These are phyloP conservation scores for Sporobolomyces phaffii DNA, from an alignment of 768 basidiomycete genomes.

Conservation along the genomic window DNA sequence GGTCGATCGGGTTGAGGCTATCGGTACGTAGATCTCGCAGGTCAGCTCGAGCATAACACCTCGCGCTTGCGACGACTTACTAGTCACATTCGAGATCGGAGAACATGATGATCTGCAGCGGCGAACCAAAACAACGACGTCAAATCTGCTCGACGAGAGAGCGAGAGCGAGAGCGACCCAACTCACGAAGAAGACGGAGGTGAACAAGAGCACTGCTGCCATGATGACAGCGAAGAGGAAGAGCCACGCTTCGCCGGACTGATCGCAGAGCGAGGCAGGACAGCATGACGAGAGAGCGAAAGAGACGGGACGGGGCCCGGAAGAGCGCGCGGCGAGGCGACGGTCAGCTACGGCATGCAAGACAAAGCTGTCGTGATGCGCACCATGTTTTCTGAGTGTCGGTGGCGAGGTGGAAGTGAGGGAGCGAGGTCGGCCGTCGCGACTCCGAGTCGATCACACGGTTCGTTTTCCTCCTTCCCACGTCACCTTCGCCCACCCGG, in stretches of 20 bases:
- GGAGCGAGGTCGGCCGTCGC: no score
- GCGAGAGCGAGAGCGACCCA: neutral
- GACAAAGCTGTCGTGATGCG: no score
- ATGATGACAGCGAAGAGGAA: constrained; percentile 94
- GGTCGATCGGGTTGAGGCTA: constrained; percentile 99
- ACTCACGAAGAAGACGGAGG: constrained; percentile 98
- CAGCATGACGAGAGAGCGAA: neutral
- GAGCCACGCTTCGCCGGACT: constrained; percentile 57
- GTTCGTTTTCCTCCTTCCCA: no score
- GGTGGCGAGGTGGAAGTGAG: no score
- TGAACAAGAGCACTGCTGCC: constrained; percentile 91
- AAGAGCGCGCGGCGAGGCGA: no score
- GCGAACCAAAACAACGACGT: neutral
- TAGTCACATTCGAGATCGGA: constrained; percentile 88
- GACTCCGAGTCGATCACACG: neutral
- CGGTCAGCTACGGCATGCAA: no score
- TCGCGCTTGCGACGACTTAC: no score
- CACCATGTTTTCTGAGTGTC: no score
- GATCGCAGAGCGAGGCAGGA: neutral
- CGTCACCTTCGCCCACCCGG: no score
- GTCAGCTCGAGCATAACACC: no score
- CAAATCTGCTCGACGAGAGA: neutral
- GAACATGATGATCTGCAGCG: constrained; percentile 95
- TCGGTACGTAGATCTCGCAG: constrained; percentile 45
- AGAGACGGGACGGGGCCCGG: no score